phyloP scores from a whole-genome alignment of 805 yeast genomes.

The Yarrowia sp. region DNA sequence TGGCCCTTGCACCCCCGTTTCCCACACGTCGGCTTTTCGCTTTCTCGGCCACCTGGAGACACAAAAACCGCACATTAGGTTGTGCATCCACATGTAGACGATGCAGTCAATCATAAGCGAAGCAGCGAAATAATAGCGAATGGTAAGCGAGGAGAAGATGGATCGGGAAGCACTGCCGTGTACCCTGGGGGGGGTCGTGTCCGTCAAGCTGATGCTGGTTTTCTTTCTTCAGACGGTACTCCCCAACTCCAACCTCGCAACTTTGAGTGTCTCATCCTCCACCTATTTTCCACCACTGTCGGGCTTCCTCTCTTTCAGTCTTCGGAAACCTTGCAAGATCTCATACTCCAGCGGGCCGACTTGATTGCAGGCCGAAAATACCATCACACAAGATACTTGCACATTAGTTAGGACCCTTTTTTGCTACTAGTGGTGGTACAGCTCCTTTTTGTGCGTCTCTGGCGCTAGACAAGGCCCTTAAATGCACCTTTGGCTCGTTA shows the following conservation, averaged over 20 bases:
- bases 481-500: background rate
- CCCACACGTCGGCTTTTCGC: background rate
- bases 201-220: too few relatives aligned
- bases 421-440: background rate
- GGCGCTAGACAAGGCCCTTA: slow-evolving; percentile 8
- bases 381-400: background rate
- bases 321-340: background rate
- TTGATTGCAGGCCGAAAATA: background rate
- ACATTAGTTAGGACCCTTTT: slow-evolving; percentile 19
- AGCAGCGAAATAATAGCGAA: background rate
- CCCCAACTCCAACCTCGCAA: too few relatives aligned
- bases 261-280: background rate
- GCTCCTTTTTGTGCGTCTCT: background rate
- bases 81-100: slow-evolving; percentile 30
- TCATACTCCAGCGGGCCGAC: slow-evolving; percentile 1
- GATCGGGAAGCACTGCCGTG: too few relatives aligned
- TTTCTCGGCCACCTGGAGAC: background rate
- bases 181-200: too few relatives aligned
- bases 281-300: background rate
- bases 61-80: slow-evolving; percentile 7
- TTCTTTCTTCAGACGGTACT: too few relatives aligned
- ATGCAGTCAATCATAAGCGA: slow-evolving; percentile 13
- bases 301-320: background rate
- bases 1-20: slow-evolving; percentile 16
- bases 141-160: slow-evolving; percentile 8